Conservation (phyloP, 257 asterid species). For the Plectranthus barbatus region DNA sequence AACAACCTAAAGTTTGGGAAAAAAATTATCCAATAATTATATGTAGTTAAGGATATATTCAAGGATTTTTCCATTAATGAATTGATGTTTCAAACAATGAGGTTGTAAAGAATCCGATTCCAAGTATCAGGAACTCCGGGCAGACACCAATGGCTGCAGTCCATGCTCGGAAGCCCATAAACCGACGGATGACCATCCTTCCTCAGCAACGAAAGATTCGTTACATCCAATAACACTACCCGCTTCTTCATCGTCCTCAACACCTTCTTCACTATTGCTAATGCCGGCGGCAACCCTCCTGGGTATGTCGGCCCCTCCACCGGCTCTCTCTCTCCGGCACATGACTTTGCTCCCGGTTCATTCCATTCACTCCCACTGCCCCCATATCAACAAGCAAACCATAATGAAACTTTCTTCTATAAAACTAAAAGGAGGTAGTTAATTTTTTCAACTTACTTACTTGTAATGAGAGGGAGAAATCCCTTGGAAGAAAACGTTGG, state of each 20-base stretch:
- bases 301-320: constrained; percentile 56
- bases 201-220: constrained; percentile 62
- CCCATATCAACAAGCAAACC: background rate
- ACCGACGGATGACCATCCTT: constrained; percentile 91
- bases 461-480: constrained; percentile 94
- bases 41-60: too few relatives aligned
- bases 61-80: too few relatives aligned
- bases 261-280: constrained; percentile 52
- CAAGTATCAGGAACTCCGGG: constrained; percentile 92
- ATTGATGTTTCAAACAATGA: constrained; percentile 25
- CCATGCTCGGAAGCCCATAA: constrained; percentile 57
- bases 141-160: constrained; percentile 93
- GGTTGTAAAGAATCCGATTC: constrained; percentile 62
- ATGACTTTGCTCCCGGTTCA: constrained; percentile 48
- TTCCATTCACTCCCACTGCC: constrained; percentile 68
- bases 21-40: too few relatives aligned
- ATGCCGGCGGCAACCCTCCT: constrained; percentile 53
- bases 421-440: too few relatives aligned
- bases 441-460: too few relatives aligned
- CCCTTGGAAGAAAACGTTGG: constrained; percentile 81
- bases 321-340: constrained; percentile 42
- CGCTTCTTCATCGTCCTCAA: constrained; percentile 39
- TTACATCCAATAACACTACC: constrained; percentile 51
- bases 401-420: too few relatives aligned
- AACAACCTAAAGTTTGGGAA: too few relatives aligned